Percentiles rank a stretch among this genome's conserved stretches.
Conservation (phyloP, 2,329 filamentous ascomycete genomes). For the Epichloe bromicola region DNA sequence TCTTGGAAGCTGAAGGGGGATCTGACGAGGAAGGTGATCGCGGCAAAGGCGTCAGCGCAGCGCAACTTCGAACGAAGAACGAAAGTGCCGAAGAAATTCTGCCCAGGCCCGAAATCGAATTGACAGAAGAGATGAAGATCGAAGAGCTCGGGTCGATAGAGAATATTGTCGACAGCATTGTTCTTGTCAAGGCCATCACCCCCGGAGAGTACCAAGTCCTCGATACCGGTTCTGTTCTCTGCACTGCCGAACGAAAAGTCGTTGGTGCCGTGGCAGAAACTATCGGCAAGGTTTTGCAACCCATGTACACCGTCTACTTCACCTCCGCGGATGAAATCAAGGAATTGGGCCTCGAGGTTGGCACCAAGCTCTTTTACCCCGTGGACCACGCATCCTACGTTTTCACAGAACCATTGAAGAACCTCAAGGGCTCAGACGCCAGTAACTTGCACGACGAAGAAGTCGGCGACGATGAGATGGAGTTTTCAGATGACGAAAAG, state of each 20-base stretch:
- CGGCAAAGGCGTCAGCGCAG: conserved; percentile 22
- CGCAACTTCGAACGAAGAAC: conserved; percentile 66
- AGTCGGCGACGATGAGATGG: conserved; percentile 69
- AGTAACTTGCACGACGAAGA: conserved; percentile 95
- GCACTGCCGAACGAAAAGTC: conserved; percentile 59
- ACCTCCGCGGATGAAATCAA: conserved; percentile 53
- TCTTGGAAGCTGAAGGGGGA: conserved; percentile 76
- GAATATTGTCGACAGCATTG: conserved; percentile 62
- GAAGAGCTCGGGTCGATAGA: conserved; percentile 63
- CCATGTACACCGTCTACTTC: conserved; percentile 75
- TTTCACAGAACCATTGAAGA: conserved; percentile 71
- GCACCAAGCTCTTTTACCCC: conserved; percentile 66
- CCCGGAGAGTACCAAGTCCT: conserved; percentile 78
- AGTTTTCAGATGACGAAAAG: conserved; percentile 94
- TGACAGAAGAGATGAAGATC: conserved; percentile 66
- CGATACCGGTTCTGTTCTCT: conserved; percentile 73
- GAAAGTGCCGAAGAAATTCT: conserved; percentile 53
- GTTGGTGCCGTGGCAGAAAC: conserved; percentile 77
- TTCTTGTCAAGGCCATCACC: conserved; percentile 66
- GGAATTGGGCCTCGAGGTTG: conserved; percentile 52
- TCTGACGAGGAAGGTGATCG: conserved; percentile 63
- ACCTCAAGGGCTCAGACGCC: conserved; percentile 78
- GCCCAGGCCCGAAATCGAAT: conserved; percentile 64
- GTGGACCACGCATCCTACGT: conserved; percentile 68
- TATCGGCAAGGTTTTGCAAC: conserved; percentile 73